phyloP scores from a whole-genome alignment of 2,329 filamentous ascomycete species.

The Neobulgaria alba region DNA sequence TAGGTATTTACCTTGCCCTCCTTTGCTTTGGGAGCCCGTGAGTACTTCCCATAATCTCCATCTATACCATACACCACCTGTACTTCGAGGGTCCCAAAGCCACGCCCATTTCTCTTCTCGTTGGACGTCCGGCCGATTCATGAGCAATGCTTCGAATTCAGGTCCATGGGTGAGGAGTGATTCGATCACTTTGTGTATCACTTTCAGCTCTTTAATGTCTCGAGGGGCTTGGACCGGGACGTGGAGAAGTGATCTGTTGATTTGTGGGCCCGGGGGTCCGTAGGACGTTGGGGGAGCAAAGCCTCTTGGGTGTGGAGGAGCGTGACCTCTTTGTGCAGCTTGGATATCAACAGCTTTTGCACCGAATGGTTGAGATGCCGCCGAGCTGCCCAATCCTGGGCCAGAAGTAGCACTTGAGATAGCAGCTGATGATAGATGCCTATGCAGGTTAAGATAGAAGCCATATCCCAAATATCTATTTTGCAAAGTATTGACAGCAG shows the following conservation, averaged over 20 bases:
- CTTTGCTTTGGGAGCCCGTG: conserved; percentile 48
- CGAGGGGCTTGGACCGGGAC: conserved; percentile 68
- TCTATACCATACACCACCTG: conserved; percentile 81
- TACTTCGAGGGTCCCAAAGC: conserved; percentile 78
- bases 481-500: conserved; percentile 67
- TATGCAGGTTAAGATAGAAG: conserved; percentile 69
- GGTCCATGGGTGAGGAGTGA: conserved; percentile 69
- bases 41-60: conserved; percentile 85
- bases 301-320: conserved; percentile 45
- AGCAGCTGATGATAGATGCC: conserved; percentile 71
- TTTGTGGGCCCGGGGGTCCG: conserved; percentile 28
- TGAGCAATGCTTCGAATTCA: conserved; percentile 85
- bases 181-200: conserved; percentile 86
- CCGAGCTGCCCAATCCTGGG: conserved; percentile 30
- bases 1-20: conserved; percentile 44
- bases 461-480: conserved; percentile 81
- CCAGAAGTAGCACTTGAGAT: conserved; percentile 44
- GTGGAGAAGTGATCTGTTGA: conserved; percentile 43
- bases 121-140: conserved; percentile 78
- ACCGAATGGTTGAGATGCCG: conserved; percentile 63
- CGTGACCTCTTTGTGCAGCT: conserved; percentile 38
- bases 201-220: conserved; percentile 67
- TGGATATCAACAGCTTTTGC: conserved; percentile 50
- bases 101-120: conserved; percentile 86
- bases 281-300: conserved; percentile 76